These are phyloP conservation scores for Bimuria novae-zelandiae DNA, from an alignment of 2,329 filamentous ascomycete species.

Conservation along the genomic window DNA sequence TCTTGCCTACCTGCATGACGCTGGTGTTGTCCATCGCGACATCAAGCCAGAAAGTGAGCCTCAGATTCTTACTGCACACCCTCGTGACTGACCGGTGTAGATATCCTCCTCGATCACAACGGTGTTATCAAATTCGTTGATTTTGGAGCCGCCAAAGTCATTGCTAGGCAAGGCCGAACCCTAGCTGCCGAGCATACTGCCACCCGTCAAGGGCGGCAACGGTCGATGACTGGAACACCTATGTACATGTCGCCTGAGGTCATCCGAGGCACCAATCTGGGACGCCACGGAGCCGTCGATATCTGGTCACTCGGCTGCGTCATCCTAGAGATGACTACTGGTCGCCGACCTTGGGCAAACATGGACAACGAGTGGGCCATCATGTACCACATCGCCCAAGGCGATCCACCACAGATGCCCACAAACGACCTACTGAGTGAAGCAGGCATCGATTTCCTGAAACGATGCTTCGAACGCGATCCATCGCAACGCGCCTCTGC, in stretches of 20 bases:
- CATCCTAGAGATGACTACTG: conserved; percentile 96
- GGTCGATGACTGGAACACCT: conserved; percentile 94
- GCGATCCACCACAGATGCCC: conserved; percentile 87
- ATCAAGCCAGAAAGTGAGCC: conserved; percentile 94
- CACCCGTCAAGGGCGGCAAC: conserved; percentile 60
- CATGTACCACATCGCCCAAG: conserved; percentile 99
- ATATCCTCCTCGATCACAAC: conserved; percentile 95
- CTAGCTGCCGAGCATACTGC: conserved; percentile 68
- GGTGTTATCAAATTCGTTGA: conserved; percentile 99
- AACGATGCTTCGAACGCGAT: conserved; percentile 83
- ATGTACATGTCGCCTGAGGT: conserved; percentile 99
- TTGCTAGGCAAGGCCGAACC: conserved; percentile 90
- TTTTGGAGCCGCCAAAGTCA: conserved; percentile 96
- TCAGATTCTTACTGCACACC: neutral
- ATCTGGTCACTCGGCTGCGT: conserved; percentile 98
- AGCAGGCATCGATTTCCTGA: conserved; percentile 84
- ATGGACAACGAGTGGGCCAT: conserved; percentile 99
- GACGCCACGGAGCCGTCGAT: conserved; percentile 85
- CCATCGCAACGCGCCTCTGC: conserved; percentile 78
- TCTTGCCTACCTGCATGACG: conserved; percentile 88
- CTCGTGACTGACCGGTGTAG: conserved; percentile 51
- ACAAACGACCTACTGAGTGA: conserved; percentile 80
- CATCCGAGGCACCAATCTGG: conserved; percentile 77
- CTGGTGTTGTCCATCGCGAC: conserved; percentile 90
- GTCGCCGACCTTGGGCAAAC: conserved; percentile 89